These are phyloP conservation scores for Rhodamnia argentea DNA, from an alignment of 345 rosid genomes.

Conservation along the genomic window DNA sequence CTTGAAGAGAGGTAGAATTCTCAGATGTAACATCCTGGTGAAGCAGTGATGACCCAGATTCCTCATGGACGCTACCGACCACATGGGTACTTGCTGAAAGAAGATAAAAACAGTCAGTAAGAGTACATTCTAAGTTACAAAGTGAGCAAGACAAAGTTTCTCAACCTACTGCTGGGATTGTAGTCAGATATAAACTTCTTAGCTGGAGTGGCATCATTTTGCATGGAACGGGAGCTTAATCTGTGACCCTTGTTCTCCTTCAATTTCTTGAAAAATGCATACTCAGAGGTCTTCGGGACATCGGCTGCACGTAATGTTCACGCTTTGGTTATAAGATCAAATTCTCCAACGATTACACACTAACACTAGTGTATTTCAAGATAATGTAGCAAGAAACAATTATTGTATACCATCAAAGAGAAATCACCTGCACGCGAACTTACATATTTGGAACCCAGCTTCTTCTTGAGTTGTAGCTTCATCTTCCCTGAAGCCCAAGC, in stretches of 20 bases:
- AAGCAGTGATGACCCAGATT: slow-evolving; percentile 14
- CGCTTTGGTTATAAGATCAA: background rate
- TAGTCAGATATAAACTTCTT: slow-evolving; percentile 6
- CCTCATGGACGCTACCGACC: slow-evolving; percentile 4
- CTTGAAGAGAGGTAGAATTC: background rate
- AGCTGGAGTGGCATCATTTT: slow-evolving; percentile 2
- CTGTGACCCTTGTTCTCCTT: slow-evolving; percentile 26
- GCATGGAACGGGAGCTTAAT: slow-evolving; percentile 3
- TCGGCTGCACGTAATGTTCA: slow-evolving; percentile 22
- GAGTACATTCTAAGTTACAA: background rate
- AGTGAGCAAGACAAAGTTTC: background rate
- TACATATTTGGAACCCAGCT: slow-evolving; percentile 2
- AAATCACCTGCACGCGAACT: background rate
- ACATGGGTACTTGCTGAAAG: slow-evolving; percentile 18
- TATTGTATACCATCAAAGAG: background rate
- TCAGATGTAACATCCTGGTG: slow-evolving; percentile 3
- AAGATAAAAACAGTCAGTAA: background rate
- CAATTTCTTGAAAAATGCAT: slow-evolving; percentile 60
- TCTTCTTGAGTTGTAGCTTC: background rate
- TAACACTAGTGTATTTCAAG: background rate
- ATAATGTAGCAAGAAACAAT: background rate
- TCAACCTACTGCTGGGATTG: slow-evolving; percentile 13
- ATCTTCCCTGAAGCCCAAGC: slow-evolving; percentile 3
- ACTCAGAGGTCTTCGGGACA: slow-evolving; percentile 70
- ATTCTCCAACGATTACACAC: background rate